These are phyloP conservation scores for Magnaporthales sp. DNA, from an alignment of 2,329 filamentous ascomycete genomes.

Conservation along the genomic window DNA sequence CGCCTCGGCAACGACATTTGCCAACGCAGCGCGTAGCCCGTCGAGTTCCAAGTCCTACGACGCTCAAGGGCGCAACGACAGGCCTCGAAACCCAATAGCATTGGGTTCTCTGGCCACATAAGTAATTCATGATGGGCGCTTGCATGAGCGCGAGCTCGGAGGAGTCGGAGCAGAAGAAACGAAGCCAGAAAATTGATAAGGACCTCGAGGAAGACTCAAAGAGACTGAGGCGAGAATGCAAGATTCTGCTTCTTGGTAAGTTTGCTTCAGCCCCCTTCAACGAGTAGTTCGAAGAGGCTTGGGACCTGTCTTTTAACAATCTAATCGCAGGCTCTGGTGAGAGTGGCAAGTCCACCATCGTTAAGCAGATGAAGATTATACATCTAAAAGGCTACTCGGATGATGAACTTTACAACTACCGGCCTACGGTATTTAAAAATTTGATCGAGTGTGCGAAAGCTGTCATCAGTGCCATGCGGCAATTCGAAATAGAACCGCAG, in stretches of 20 bases:
- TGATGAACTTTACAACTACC: conserved; percentile 89
- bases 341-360: conserved; percentile 97
- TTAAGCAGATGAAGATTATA: conserved; percentile 99
- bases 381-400: conserved; percentile 95
- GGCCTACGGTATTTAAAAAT: conserved; percentile 97
- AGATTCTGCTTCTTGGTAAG: conserved; percentile 89
- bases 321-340: conserved; percentile 73
- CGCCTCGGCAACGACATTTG: neutral
- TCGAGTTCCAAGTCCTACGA: neutral
- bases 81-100: conserved; percentile 2
- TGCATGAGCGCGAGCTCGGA: conserved; percentile 87
- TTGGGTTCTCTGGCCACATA: conserved; percentile 2
- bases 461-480: conserved; percentile 81
- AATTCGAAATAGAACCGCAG: conserved; percentile 78
- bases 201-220: conserved; percentile 91
- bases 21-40: neutral
- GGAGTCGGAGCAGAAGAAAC: conserved; percentile 88
- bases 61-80: neutral
- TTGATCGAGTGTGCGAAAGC: conserved; percentile 94
- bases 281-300: neutral
- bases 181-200: conserved; percentile 91
- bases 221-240: conserved; percentile 92
- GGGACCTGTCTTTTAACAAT: neutral
- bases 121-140: conserved; percentile 60
- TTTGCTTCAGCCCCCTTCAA: conserved; percentile 13